phyloP scores from a whole-genome alignment of 2,329 filamentous ascomycete genomes.

The Microcyclosporella mali region DNA sequence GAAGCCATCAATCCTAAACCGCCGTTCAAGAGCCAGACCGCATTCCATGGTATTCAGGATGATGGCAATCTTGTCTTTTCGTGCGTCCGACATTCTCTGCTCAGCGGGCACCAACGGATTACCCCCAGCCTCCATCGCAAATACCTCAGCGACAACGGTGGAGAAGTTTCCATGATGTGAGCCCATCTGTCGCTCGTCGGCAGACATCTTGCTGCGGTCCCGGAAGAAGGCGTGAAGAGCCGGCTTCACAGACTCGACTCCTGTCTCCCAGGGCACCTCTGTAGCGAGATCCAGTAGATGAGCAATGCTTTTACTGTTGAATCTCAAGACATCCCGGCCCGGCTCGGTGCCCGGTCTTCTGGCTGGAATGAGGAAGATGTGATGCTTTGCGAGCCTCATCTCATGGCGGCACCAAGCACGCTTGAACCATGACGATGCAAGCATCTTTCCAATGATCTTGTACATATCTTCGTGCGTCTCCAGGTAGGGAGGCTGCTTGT shows the following conservation, averaged over 20 bases:
- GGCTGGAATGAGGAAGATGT: constrained; percentile 39
- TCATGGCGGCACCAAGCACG: constrained; percentile 43
- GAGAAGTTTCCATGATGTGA: constrained; percentile 32
- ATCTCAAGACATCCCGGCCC: constrained; percentile 29
- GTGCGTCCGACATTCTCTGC: constrained; percentile 36
- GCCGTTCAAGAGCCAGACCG: constrained; percentile 33
- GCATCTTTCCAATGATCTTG: constrained; percentile 32
- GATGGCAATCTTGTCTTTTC: constrained; percentile 40
- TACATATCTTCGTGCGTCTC: constrained; percentile 29
- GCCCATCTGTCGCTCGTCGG: constrained; percentile 17
- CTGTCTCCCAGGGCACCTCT: constrained; percentile 29
- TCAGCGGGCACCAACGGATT: constrained; percentile 37
- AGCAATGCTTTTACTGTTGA: constrained; percentile 38
- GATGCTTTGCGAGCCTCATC: constrained; percentile 36
- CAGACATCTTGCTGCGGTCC: constrained; percentile 25
- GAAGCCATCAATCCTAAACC: constrained; percentile 18
- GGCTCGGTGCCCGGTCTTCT: constrained; percentile 16
- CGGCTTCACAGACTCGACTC: constrained; percentile 29
- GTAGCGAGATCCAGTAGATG: constrained; percentile 36
- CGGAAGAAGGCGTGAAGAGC: constrained; percentile 32
- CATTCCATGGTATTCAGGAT: constrained; percentile 37
- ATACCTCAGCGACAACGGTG: constrained; percentile 34
- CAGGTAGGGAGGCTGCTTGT: constrained; percentile 28
- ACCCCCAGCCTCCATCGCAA: constrained; percentile 38
- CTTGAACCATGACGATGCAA: constrained; percentile 40